A percentile compares a stretch with the other conserved stretches of the same genome.
Conservation (phyloP, 73 alveolate species). For the Paraurostyla sp. region DNA sequence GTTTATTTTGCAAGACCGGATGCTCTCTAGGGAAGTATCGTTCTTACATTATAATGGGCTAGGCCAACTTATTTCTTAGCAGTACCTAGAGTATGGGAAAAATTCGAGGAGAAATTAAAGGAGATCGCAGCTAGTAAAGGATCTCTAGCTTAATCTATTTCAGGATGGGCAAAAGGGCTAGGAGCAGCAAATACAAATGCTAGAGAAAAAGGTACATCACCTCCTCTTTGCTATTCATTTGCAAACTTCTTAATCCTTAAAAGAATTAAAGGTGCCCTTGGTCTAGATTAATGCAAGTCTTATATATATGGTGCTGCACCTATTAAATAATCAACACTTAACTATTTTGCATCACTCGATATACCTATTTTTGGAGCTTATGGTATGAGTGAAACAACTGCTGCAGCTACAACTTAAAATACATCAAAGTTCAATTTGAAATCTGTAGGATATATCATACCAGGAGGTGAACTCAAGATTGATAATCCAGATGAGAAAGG, state of each 20-base stretch:
- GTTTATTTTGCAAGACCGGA: conserved; percentile 73
- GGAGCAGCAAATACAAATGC: conserved; percentile 65
- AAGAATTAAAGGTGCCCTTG: conserved; percentile 68
- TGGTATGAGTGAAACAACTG: conserved; percentile 80
- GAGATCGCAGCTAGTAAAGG: conserved; percentile 56
- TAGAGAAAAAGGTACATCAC: background rate
- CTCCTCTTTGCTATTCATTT: conserved; percentile 67
- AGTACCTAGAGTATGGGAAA: conserved; percentile 89
- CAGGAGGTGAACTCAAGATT: conserved; percentile 69
- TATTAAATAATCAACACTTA: conserved; percentile 48
- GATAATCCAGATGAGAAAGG: conserved; percentile 73
- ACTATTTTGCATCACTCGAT: conserved; percentile 73
- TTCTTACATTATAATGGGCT: conserved; percentile 67
- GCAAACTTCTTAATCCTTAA: conserved; percentile 62
- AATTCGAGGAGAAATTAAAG: conserved; percentile 75
- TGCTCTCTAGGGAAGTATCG: conserved; percentile 73
- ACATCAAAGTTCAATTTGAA: conserved; percentile 44
- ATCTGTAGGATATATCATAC: conserved; percentile 60
- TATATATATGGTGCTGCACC: conserved; percentile 82
- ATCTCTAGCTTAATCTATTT: conserved; percentile 6
- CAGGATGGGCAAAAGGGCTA: conserved; percentile 77
- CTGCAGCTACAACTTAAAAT: conserved; percentile 42
- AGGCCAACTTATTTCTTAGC: conserved; percentile 80
- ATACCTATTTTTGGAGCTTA: conserved; percentile 68
- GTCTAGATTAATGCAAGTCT: conserved; percentile 61